These are phyloP conservation scores for Daphne laureola DNA, from an alignment of 441 rosid species.

Conservation along the genomic window DNA sequence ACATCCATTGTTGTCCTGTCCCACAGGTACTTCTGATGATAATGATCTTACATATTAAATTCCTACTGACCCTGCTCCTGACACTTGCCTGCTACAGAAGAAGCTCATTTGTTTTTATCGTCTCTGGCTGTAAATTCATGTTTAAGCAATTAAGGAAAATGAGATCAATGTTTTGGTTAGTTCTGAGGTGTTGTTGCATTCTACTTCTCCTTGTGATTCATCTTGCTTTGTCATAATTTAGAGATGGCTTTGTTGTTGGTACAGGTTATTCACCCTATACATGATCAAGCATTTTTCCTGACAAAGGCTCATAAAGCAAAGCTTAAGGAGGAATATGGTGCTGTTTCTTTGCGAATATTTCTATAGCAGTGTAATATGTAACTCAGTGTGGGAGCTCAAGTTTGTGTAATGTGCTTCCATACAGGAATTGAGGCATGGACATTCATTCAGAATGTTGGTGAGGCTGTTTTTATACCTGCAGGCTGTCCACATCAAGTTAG, in stretches of 20 bases:
- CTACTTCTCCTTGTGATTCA: too few relatives aligned
- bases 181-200: too few relatives aligned
- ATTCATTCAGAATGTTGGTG: conserved; percentile 80
- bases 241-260: conserved; percentile 4
- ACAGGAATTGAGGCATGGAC: conserved; percentile 93
- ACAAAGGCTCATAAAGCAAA: conserved; percentile 49
- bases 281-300: conserved; percentile 69
- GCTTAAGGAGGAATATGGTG: conserved; percentile 86
- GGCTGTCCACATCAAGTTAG: conserved; percentile 98
- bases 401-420: conserved; percentile 9
- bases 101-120: too few relatives aligned
- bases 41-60: too few relatives aligned
- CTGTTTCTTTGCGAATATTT: not conserved
- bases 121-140: too few relatives aligned
- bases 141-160: too few relatives aligned
- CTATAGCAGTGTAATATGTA: too few relatives aligned
- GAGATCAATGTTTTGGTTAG: too few relatives aligned
- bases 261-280: conserved; percentile 75
- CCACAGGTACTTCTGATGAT: conserved; percentile 29
- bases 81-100: too few relatives aligned
- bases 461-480: conserved; percentile 85
- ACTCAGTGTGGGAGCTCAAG: too few relatives aligned
- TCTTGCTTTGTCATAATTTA: not conserved
- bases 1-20: conserved; percentile 43
- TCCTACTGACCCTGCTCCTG: too few relatives aligned